Evolutionary conservation across 2,329 filamentous ascomycete genomes (phyloP).

Genomic region (Ophiostoma piceae): DNA sequence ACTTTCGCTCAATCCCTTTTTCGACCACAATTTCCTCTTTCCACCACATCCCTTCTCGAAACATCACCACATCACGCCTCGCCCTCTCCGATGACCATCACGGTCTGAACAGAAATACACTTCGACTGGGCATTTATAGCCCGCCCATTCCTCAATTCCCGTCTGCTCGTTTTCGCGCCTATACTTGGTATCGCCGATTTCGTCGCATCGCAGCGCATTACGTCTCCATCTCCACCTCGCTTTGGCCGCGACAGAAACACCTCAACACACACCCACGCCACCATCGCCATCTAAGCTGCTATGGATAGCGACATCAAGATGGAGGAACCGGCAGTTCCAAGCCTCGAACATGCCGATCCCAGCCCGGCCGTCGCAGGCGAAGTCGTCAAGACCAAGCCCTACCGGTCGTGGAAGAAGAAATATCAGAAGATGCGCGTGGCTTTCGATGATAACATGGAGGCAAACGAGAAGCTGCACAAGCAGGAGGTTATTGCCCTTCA

Average conservation of each 20-base stretch:
- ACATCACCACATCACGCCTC: not conserved
- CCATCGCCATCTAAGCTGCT: not conserved
- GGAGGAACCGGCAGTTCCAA: constrained; percentile 35
- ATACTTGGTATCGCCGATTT: no score
- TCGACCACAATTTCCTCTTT: not conserved
- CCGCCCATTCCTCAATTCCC: not conserved
- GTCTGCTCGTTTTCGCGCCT: not conserved
- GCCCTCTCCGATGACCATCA: not conserved
- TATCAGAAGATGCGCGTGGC: constrained; percentile 82
- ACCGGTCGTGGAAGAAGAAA: constrained; percentile 82
- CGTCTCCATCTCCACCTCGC: not conserved
- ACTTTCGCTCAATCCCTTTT: not conserved
- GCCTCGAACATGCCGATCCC: not conserved
- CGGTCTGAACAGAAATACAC: no score
- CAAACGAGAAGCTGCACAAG: constrained; percentile 76
- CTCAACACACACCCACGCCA: not conserved
- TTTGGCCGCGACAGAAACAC: not conserved
- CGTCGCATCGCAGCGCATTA: not conserved
- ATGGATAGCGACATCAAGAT: constrained; percentile 39
- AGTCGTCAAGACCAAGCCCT: constrained; percentile 42
- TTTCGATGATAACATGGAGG: constrained; percentile 72
- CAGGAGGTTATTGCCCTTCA: constrained; percentile 75
- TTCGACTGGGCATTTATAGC: not conserved
- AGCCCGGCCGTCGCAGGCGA: constrained; percentile 35
- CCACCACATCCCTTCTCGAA: not conserved